These are phyloP conservation scores for Colletotrichum acutatum DNA, from an alignment of 2,329 filamentous ascomycete species.

Conservation along the genomic window DNA sequence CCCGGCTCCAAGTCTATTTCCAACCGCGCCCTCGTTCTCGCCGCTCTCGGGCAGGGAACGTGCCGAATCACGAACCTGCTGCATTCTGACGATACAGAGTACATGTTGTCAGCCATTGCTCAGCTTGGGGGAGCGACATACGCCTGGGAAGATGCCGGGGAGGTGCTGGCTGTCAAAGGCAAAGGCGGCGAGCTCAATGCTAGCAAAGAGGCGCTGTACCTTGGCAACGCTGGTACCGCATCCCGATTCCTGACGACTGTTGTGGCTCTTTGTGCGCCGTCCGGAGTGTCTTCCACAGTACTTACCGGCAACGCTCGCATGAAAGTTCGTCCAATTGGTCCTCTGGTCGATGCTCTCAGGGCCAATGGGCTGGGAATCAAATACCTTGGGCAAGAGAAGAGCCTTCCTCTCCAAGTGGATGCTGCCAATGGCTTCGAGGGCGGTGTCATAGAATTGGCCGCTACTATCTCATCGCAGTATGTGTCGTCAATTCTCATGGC, in stretches of 20 bases:
- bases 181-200: constrained; percentile 89
- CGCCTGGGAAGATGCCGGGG: constrained; percentile 94
- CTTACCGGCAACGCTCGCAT: constrained; percentile 95
- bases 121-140: constrained; percentile 88
- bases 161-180: constrained; percentile 87
- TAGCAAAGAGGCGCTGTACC: constrained; percentile 81
- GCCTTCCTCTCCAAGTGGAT: constrained; percentile 84
- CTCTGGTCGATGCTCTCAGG: constrained; percentile 89
- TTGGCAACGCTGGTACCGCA: constrained; percentile 96
- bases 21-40: constrained; percentile 93
- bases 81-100: constrained; percentile 96
- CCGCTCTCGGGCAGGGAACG: constrained; percentile 85
- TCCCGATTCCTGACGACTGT: constrained; percentile 96
- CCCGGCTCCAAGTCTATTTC: constrained; percentile 98
- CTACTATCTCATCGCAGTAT: constrained; percentile 98
- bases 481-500: constrained; percentile 98
- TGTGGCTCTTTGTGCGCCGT: constrained; percentile 81
- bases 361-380: constrained; percentile 88
- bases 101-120: constrained; percentile 93
- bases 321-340: constrained; percentile 94
- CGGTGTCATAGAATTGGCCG: constrained; percentile 89
- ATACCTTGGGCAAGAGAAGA: constrained; percentile 85
- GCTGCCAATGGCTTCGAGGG: constrained; percentile 87
- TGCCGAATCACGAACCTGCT: constrained; percentile 92
- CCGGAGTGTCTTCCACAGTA: constrained; percentile 74